Evolutionary conservation across 176 grass and related monocot genomes (phyloP).

Genomic region (Cymbopogon citratus): DNA sequence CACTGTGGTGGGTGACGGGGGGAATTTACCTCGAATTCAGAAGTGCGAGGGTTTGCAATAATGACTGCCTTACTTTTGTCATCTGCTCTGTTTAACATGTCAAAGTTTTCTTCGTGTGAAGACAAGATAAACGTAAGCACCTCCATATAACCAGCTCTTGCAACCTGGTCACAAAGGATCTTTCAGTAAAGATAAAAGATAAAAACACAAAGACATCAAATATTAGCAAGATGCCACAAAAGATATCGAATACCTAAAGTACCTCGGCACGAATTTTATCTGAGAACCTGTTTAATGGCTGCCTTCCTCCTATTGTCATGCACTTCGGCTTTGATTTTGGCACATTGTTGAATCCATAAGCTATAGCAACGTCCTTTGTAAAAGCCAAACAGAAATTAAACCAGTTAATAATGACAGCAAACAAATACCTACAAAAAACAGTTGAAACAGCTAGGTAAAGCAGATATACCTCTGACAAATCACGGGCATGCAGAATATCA

Average conservation of each 20-base stretch:
- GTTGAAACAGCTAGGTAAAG: neutral
- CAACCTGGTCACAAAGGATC: conserved; percentile 50
- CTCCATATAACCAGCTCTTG: conserved; percentile 97
- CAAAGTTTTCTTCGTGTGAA: conserved; percentile 91
- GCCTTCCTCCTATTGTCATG: conserved; percentile 74
- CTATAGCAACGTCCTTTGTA: conserved; percentile 91
- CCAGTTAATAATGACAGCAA: neutral
- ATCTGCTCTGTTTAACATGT: conserved; percentile 69
- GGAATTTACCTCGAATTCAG: conserved; percentile 81
- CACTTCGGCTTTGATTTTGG: conserved; percentile 89
- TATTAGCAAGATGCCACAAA: neutral
- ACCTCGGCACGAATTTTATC: conserved; percentile 98
- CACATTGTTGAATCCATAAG: conserved; percentile 95
- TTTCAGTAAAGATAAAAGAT: conserved; percentile 12
- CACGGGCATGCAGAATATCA: conserved; percentile 70
- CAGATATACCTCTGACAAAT: conserved; percentile 58
- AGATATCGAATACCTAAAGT: neutral
- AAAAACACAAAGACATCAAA: neutral
- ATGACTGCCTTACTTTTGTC: conserved; percentile 86
- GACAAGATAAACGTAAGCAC: conserved; percentile 86
- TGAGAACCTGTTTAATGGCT: conserved; percentile 88
- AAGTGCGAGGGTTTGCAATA: conserved; percentile 79
- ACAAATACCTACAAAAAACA: neutral
- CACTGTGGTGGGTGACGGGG: neutral
- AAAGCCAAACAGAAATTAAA: conserved; percentile 7